These are phyloP conservation scores for Durio zibethinus DNA, from an alignment of 345 rosid genomes.

Conservation along the genomic window DNA sequence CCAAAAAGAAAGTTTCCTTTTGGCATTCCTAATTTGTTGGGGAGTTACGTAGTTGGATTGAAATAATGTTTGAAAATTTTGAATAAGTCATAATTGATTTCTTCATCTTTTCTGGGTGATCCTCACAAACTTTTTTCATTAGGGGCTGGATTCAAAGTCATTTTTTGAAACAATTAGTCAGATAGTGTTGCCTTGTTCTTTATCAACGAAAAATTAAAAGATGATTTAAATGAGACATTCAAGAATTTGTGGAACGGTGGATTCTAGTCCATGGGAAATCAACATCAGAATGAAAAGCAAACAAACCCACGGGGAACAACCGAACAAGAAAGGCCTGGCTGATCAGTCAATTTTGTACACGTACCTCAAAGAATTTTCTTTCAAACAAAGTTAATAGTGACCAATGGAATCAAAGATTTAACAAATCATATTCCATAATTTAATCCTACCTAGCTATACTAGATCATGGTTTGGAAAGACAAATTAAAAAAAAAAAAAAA, in stretches of 20 bases:
- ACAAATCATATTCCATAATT: neutral
- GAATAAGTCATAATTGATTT: no score
- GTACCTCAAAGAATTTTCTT: neutral
- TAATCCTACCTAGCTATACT: no score
- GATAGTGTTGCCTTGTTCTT: no score
- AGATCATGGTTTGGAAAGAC: no score
- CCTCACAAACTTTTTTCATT: neutral
- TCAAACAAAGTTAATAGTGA: neutral
- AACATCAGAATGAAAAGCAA: neutral
- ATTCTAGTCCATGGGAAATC: neutral
- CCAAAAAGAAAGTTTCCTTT: slow-evolving; percentile 9
- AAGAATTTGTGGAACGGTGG: neutral
- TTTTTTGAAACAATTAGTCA: no score
- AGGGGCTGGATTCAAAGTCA: neutral
- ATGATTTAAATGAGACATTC: neutral
- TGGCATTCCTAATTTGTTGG: neutral
- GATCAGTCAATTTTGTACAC: neutral
- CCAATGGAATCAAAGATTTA: neutral
- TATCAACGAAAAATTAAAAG: neutral
- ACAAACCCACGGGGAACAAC: neutral
- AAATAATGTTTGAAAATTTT: neutral
- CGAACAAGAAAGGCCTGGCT: neutral
- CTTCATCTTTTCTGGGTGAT: no score
- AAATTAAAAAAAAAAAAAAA: no score
- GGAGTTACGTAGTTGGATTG: neutral